phyloP scores from a whole-genome alignment of 1,284 basidiomycete species.

The Inonotus hispidus region DNA sequence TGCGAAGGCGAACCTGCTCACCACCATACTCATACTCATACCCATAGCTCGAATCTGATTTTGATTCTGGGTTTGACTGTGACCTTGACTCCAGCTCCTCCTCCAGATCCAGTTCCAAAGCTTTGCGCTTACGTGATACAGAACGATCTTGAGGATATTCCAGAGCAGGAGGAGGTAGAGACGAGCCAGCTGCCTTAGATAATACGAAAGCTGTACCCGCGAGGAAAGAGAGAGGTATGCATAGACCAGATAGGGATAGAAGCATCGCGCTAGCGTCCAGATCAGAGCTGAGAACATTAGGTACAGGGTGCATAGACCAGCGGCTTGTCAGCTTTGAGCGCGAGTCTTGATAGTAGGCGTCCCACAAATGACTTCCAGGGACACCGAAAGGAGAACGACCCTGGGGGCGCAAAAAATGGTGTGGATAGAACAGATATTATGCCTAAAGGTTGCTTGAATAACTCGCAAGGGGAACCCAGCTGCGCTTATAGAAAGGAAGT shows the following conservation, averaged over 20 bases:
- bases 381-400: too few relatives aligned
- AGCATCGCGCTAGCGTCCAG: neutral
- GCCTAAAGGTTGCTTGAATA: too few relatives aligned
- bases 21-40: neutral
- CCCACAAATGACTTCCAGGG: too few relatives aligned
- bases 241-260: neutral
- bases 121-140: neutral
- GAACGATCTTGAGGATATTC: neutral
- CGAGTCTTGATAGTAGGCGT: too few relatives aligned
- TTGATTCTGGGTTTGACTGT: neutral
- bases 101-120: neutral
- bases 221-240: neutral
- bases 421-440: too few relatives aligned
- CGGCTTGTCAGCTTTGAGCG: neutral
- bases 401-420: too few relatives aligned
- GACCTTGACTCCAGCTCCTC: neutral
- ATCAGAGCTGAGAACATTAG: neutral
- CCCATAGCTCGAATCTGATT: neutral
- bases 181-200: neutral
- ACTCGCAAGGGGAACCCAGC: too few relatives aligned
- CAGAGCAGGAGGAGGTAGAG: neutral
- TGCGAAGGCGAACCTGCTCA: neutral
- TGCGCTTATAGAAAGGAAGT: too few relatives aligned
- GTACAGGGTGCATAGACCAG: neutral
- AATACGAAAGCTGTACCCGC: neutral